These are phyloP conservation scores for Micractinium sp. DNA, from an alignment of 139 green algal species.

Conservation along the genomic window DNA sequence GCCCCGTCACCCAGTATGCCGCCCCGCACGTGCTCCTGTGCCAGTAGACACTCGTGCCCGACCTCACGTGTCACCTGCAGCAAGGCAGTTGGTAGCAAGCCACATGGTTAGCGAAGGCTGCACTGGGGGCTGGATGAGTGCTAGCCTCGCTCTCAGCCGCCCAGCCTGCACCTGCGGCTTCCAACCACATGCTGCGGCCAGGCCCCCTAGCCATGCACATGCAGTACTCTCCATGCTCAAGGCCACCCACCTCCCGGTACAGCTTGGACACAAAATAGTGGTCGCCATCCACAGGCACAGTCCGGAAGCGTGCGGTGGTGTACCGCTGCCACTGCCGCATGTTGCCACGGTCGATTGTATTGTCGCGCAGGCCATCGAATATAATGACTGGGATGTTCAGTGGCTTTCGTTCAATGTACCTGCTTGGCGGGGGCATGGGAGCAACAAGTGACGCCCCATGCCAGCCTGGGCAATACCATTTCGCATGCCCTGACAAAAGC, in stretches of 20 bases:
- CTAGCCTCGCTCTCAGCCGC: neutral
- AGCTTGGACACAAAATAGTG: constrained; percentile 62
- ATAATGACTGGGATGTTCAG: constrained; percentile 39
- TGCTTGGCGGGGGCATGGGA: neutral
- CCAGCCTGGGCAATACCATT: no score
- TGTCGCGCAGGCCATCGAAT: constrained; percentile 48
- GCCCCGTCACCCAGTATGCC: neutral
- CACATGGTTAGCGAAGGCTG: neutral
- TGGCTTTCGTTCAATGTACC: neutral
- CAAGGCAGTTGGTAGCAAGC: neutral
- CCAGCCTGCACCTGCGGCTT: neutral
- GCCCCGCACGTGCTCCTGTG: neutral
- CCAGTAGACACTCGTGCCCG: neutral
- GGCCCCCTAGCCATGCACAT: neutral
- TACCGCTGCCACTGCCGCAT: constrained; percentile 46
- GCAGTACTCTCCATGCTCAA: neutral
- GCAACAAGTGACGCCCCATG: no score
- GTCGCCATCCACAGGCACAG: constrained; percentile 40
- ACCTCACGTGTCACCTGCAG: constrained; percentile 22
- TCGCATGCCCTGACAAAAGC: no score
- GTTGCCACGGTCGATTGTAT: constrained; percentile 46
- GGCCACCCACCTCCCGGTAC: constrained; percentile 28
- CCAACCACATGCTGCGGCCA: no score
- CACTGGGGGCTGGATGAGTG: neutral
- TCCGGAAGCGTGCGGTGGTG: constrained; percentile 27